Percentiles rank a stretch among this genome's conserved stretches.
phyloP scores from a whole-genome alignment of 805 yeast genomes.

The Geotrichum ghanense region DNA sequence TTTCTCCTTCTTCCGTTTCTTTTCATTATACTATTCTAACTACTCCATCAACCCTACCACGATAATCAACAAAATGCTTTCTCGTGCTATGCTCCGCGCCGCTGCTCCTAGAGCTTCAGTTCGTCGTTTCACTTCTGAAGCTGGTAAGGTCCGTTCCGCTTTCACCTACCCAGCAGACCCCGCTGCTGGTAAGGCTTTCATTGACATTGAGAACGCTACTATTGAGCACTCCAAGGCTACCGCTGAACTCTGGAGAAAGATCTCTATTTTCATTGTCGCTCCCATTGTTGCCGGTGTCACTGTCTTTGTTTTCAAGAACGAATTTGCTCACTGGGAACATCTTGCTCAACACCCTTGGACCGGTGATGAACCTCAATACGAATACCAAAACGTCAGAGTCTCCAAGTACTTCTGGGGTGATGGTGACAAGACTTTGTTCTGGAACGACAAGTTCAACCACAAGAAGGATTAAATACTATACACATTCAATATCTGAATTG shows the following conservation, averaged over 20 bases:
- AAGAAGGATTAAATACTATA: constrained; percentile 26
- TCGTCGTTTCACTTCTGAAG: neutral
- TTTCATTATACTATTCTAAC: neutral
- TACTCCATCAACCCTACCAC: neutral
- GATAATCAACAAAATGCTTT: too few relatives aligned
- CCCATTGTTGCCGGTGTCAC: constrained; percentile 75
- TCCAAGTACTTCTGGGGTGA: constrained; percentile 87
- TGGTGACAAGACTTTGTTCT: constrained; percentile 94
- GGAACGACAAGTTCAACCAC: constrained; percentile 91
- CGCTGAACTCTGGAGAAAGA: constrained; percentile 73
- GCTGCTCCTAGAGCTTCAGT: neutral
- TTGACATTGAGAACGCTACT: constrained; percentile 48
- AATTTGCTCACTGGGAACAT: constrained; percentile 84
- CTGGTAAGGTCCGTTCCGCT: constrained; percentile 3
- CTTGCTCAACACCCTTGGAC: constrained; percentile 42
- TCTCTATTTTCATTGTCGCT: constrained; percentile 65
- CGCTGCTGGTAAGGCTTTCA: constrained; percentile 63
- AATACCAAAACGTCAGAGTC: constrained; percentile 79
- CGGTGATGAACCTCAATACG: constrained; percentile 74
- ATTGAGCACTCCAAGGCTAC: constrained; percentile 72
- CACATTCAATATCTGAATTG: neutral
- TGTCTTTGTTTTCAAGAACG: constrained; percentile 70
- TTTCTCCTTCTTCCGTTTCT: neutral
- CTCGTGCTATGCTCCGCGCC: neutral
- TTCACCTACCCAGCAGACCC: constrained; percentile 28